Conservation (phyloP, 768 basidiomycete species). For the Lentinula sp. region DNA sequence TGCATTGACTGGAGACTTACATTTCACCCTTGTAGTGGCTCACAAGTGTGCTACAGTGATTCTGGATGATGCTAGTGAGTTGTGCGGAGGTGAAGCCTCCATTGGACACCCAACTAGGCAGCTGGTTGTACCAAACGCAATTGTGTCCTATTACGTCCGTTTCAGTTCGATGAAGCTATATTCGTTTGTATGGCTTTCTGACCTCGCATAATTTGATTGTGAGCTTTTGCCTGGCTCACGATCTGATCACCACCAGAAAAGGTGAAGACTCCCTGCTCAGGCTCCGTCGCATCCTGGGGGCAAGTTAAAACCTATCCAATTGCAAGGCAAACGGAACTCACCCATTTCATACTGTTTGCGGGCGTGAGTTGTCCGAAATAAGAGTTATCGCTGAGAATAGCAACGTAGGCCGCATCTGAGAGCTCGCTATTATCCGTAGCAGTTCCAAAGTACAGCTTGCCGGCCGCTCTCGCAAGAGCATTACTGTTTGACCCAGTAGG, state of each 20-base stretch:
- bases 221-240: slow-evolving; percentile 25
- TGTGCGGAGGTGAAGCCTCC: slow-evolving; percentile 21
- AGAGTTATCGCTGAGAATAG: slow-evolving; percentile 27
- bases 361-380: slow-evolving; percentile 40
- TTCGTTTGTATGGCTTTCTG: not conserved
- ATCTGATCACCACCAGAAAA: slow-evolving; percentile 28
- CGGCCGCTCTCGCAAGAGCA: slow-evolving; percentile 28
- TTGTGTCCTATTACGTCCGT: slow-evolving; percentile 18
- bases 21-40: slow-evolving; percentile 32
- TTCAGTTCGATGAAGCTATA: not conserved
- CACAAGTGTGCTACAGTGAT: slow-evolving; percentile 27
- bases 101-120: slow-evolving; percentile 30
- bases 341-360: slow-evolving; percentile 42
- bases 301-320: not conserved
- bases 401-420: slow-evolving; percentile 28
- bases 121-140: slow-evolving; percentile 39
- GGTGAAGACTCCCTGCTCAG: slow-evolving; percentile 24
- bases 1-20: slow-evolving; percentile 7
- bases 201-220: slow-evolving; percentile 32
- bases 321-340: not conserved
- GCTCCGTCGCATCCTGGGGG: slow-evolving; percentile 31
- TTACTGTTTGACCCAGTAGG: slow-evolving; percentile 23
- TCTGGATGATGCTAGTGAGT: slow-evolving; percentile 25
- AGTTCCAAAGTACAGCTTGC: slow-evolving; percentile 41
- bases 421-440: slow-evolving; percentile 44